Evolutionary conservation across 2,329 filamentous ascomycete species (phyloP).

Genomic region (Claviceps sp.): DNA sequence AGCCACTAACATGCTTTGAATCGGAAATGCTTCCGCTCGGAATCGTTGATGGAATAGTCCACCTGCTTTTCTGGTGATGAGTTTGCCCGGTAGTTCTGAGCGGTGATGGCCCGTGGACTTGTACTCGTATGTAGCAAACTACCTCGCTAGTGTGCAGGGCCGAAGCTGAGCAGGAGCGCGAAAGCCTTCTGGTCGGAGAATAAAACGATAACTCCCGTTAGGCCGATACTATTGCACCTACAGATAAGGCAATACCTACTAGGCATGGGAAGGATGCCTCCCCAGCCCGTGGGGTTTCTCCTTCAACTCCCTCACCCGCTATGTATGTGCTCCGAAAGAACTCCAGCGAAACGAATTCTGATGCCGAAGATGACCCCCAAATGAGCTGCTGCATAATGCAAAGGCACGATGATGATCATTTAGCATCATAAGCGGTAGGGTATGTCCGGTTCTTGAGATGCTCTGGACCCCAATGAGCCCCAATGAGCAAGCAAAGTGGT

Average conservation of each 20-base stretch:
- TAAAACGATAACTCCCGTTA: conserved; percentile 1
- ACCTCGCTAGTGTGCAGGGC: neutral
- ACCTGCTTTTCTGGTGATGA: neutral
- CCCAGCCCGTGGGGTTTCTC: no score
- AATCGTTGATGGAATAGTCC: neutral
- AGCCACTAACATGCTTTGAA: neutral
- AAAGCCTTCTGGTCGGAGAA: conserved; percentile 2
- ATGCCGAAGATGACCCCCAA: neutral
- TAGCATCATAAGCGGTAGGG: conserved; percentile 4
- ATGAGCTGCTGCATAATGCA: conserved; percentile 4
- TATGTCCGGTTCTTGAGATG: neutral
- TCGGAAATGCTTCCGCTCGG: neutral
- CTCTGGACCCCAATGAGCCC: neutral
- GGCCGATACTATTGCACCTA: neutral
- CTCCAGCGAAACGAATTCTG: neutral
- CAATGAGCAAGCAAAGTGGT: conserved; percentile 1
- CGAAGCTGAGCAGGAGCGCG: neutral
- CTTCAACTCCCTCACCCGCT: no score
- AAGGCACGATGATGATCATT: conserved; percentile 4
- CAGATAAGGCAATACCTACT: neutral
- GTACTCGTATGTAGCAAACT: no score
- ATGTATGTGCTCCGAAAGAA: neutral
- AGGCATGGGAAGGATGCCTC: neutral
- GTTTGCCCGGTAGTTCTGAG: neutral
- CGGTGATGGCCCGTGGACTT: neutral